Percentiles rank a stretch among this genome's conserved stretches.
These are phyloP conservation scores for Syncephalastrum monosporum DNA, from an alignment of 371 early-diverging fungal species.

Conservation along the genomic window DNA sequence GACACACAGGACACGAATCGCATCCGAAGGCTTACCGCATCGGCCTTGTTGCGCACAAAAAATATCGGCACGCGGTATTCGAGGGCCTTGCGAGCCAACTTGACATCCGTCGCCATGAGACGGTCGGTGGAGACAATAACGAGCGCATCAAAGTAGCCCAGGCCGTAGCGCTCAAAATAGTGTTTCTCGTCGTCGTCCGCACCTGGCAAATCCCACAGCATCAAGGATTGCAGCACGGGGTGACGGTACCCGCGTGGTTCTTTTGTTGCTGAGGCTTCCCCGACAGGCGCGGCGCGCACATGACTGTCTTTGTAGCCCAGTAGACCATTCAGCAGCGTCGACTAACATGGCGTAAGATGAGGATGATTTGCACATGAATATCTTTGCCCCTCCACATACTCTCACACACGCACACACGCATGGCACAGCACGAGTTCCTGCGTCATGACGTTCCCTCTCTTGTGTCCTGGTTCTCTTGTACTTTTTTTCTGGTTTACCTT, in stretches of 20 bases:
- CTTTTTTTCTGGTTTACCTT: constrained; percentile 17
- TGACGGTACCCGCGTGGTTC: constrained; percentile 23
- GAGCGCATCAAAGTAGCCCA: constrained; percentile 34
- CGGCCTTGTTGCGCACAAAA: constrained; percentile 29
- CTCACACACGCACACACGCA: too few relatives aligned
- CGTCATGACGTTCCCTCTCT: too few relatives aligned
- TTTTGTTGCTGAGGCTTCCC: constrained; percentile 23
- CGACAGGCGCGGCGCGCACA: constrained; percentile 21
- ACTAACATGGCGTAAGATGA: constrained; percentile 9
- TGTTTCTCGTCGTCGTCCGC: constrained; percentile 13
- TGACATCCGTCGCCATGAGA: constrained; percentile 31
- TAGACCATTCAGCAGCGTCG: constrained; percentile 29
- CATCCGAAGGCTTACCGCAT: constrained; percentile 14
- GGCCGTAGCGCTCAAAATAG: constrained; percentile 26
- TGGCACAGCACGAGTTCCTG: too few relatives aligned
- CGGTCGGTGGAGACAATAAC: constrained; percentile 32
- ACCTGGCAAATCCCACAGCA: constrained; percentile 38
- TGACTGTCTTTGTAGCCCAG: constrained; percentile 25
- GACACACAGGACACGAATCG: too few relatives aligned
- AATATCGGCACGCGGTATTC: constrained; percentile 23
- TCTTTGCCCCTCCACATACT: too few relatives aligned
- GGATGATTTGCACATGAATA: not conserved
- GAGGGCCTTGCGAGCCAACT: constrained; percentile 24
- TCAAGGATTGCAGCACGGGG: constrained; percentile 17
- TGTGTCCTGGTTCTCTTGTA: too few relatives aligned